Base-by-base conservation (phyloP, 305 asterid species). In the Fraxinus baroniana region DNA sequence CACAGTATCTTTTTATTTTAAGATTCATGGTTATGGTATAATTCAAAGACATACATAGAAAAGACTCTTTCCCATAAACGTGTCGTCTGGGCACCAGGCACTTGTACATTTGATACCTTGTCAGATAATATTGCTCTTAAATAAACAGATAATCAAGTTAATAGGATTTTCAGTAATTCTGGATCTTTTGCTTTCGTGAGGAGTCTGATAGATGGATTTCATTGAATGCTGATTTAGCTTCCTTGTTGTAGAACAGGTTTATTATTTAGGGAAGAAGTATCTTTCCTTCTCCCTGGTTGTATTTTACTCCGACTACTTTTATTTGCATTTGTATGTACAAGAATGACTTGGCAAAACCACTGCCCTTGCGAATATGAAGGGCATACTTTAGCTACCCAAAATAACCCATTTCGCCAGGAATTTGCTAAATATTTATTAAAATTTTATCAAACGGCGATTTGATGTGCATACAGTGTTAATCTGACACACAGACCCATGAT, bases 281-380 rank as follows among this genome's bases (percentile, higher is more conserved):
- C 9, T 70, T 70, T 30, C 39, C 75, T 70, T 70, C 75, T 70
- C 75, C 9, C 20, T 30, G 39, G 39, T 68, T 68, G 37, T 32
- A 66, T 24, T 66, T 22, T 66, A 28, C 74, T 66, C 37, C 74
- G 4, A 28, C 37, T 66, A 66, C 7, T 70, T 70, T 28, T 70
- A 70, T 70, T 70, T 70, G 37, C 20, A 13, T 70, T 66, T 26
- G 74, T 66, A 10, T 66, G 36, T 66, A 66, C 12, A 3, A 24
- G 73, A 64, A 64, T 64, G 17, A 64, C 20, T 68, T 68, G 74
- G 74, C 74, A 68, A 68, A 26, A 68, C 74, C 74, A 68, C 36
- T 68, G 74, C 35, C 74, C 74, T 68, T 30, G 70, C 70, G 15
- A 60, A 60, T 20, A 18, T 20, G 13, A 60, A 60, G 15, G 70